Evolutionary conservation across 768 basidiomycete species (phyloP).

Genomic region (Suillus occidentalis): DNA sequence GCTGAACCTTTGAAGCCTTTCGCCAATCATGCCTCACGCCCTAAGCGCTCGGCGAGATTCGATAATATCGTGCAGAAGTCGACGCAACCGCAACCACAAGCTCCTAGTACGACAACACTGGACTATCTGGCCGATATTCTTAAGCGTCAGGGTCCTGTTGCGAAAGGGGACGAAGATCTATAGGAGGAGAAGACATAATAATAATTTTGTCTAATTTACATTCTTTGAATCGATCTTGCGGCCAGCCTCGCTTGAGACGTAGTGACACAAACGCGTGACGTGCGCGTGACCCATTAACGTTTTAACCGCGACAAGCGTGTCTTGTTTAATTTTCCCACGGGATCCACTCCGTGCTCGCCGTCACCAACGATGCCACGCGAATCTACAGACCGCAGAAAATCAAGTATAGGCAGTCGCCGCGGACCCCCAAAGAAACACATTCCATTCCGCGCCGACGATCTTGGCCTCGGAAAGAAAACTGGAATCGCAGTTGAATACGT

Average conservation of each 20-base stretch:
- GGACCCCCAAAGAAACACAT: slow-evolving; percentile 66
- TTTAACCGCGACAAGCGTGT: slow-evolving; percentile 19
- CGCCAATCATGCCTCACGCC: not conserved
- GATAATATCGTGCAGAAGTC: not conserved
- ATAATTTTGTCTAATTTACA: not conserved
- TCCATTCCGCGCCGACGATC: slow-evolving; percentile 77
- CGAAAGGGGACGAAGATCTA: not conserved
- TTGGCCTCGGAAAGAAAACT: slow-evolving; percentile 77
- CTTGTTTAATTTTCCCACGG: slow-evolving; percentile 30
- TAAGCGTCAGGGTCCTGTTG: not conserved
- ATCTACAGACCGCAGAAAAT: slow-evolving; percentile 30
- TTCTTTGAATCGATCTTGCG: not conserved
- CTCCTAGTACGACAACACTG: not conserved
- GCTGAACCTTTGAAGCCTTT: slow-evolving; percentile 23
- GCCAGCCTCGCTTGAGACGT: not conserved
- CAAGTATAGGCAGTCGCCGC: slow-evolving; percentile 48
- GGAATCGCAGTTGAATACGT: slow-evolving; percentile 69
- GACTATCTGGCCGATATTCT: not conserved
- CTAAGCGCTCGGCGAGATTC: not conserved
- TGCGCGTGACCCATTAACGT: slow-evolving; percentile 14
- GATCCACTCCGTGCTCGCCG: slow-evolving; percentile 12
- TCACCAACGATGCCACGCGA: slow-evolving; percentile 29
- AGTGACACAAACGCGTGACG: slow-evolving; percentile 23
- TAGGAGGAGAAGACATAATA: not conserved
- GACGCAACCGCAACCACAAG: not conserved